Evolutionary conservation across 805 yeast species (phyloP), one percentile per base, ranked within the genome.

Genomic region (Saturnispora quitensis): DNA sequence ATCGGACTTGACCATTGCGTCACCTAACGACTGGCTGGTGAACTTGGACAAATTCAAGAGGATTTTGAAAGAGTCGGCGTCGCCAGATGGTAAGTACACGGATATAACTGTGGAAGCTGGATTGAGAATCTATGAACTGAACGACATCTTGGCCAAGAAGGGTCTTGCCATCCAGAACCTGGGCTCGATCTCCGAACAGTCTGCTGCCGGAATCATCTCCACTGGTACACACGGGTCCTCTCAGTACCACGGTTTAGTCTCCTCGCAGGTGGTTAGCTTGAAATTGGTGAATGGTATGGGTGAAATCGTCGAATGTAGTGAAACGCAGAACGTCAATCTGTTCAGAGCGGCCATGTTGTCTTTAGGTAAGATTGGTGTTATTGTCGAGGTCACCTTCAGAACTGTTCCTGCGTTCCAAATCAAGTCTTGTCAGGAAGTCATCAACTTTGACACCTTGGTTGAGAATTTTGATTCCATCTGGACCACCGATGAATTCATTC

Each of bases 141-240:
- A 86, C 65, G 81, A 81, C 10, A 73, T 73, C 54, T 73, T 91
- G 55, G 83, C 80, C 25, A 55, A 71, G 12, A 74, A 78, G 56
- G 84, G 85, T 1, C 76, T 88, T 53, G 95, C 96, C 5, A 72
- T 91, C 53, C 98, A 91, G 67, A 91, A 86, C 61, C 72, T 93
- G 60, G 98, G 98, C 1, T 89, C 97, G 1, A 91, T 91, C 50
- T 81, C 93, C 40, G 97, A 89, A 55, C 98, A 91, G 65, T 86
- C 95, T 15, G 74, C 89, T 25, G 98, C 95, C 3, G 99, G 99
- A n/a, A 81, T 90, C 57, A 89, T 93, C 44, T 85, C 96, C 2
- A 91, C 98, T 0, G 98, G 98, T 28, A 89, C 98, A 0, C 99
- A 91, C 63, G 99, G 99, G 7, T 86, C 97, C 0, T 83, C 96